Base-by-base conservation (phyloP, 108 stramenopile genomes). In the Fistulifera pelliculosa region DNA sequence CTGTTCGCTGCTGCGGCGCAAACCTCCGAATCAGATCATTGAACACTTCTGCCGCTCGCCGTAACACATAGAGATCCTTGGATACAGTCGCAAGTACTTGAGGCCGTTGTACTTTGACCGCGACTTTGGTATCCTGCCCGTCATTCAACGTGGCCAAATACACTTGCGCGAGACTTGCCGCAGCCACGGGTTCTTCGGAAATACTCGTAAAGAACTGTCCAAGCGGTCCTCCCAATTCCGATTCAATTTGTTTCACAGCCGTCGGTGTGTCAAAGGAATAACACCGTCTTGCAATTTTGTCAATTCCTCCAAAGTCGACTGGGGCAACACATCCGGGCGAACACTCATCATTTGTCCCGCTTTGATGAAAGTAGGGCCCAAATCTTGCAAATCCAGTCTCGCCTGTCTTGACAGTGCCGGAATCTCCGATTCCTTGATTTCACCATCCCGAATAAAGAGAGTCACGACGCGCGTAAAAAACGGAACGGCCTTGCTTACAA, bases 51-150 rank as follows among this genome's bases (percentile, higher is more conserved):
- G 85, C 87, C 10, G 88, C 90, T 13, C 86, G 76, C 5, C 94
- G 75, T 23, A 94, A 47, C 0, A 94, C 89, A 56, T 90, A 94
- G 28, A 94, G 62, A 56, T 94, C 94, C 52, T 88, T 88, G 14
- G 83, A 83, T 10, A 94, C 94, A 6, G 83, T 81, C 0, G 70
- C 68, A 0, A 94, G 43, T 0, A 94, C 84, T 1, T 81, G 58
- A 0, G 94, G 94, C 10, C 94, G 68, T 53, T 94, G 94, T 2
- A 94, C 85, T 52, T 94, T 94, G 49, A 94, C 80, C 16, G 94
- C 94, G 22, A 94, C 94, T 14, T 58, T 47, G 5, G 87, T 90
- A 47, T 85, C 60, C 17, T 71, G 75, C 15, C 86, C 88, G 51
- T 87, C 82, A 52, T 83, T 77, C 7, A 92, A 55, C 0, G 80